Conservation (phyloP, 1,139 yeast species). For the Debaryomyces subglobosus region DNA sequence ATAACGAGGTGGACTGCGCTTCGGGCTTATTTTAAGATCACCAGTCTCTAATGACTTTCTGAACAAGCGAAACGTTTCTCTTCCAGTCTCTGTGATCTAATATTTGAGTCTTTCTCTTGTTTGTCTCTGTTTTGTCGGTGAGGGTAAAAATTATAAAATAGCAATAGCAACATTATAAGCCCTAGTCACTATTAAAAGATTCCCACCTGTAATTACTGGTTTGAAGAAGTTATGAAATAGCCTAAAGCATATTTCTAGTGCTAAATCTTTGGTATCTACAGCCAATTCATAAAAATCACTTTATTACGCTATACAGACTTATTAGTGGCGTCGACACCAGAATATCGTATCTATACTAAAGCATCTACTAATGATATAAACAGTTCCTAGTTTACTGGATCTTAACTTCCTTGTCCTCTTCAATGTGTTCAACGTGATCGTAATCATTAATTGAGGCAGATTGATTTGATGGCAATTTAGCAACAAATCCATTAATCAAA, state of each 20-base stretch:
- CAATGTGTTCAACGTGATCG: constrained; percentile 54
- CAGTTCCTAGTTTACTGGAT: constrained; percentile 28
- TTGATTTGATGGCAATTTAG: constrained; percentile 54
- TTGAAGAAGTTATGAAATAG: background rate
- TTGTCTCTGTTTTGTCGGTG: background rate
- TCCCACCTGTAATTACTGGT: background rate
- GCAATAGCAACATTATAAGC: background rate
- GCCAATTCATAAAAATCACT: background rate
- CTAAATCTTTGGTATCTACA: background rate
- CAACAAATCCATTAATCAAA: constrained; percentile 69
- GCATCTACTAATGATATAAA: background rate
- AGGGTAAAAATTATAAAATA: background rate
- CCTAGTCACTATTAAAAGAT: background rate
- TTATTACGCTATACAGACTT: background rate
- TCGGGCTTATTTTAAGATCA: background rate
- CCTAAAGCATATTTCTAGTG: too few species aligned
- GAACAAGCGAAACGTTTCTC: too few species aligned
- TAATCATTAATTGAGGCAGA: constrained; percentile 42
- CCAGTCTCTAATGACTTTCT: background rate
- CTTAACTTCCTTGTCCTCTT: constrained; percentile 64
- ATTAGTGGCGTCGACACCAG: background rate
- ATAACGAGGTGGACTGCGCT: background rate
- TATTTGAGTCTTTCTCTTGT: too few species aligned
- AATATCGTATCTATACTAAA: background rate
- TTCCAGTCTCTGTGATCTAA: too few species aligned